Evolutionary conservation across 2,329 filamentous ascomycete species (phyloP), one percentile per base, ranked within the genome.

Genomic region (Fusarium vanettenii): DNA sequence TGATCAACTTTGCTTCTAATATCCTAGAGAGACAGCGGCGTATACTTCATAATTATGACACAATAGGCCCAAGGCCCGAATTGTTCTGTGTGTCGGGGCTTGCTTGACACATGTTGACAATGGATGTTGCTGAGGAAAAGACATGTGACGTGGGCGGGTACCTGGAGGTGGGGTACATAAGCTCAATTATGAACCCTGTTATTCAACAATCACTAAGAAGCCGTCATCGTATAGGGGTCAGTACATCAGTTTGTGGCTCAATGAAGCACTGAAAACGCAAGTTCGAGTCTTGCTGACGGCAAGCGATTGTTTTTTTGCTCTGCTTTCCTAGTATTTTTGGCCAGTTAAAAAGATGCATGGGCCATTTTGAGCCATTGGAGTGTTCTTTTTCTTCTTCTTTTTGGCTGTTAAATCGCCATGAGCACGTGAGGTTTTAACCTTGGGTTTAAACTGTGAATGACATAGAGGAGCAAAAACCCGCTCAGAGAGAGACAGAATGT

Each of bases 231-330:
- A 74, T 74, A 74, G 72, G 72, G 72, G 72, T 74, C 60, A 73
- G 71, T 73, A 73, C 71, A 73, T 73, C 71, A 73, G 71, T 73
- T 73, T 73, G 71, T 74, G 72, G 72, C 57, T 69, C 39, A 60
- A 66, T 43, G 64, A 74, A 74, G 64, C 72, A 74, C 72, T 74
- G 72, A 74, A 74, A 74, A 74, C 72, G 72, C 72, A 74, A 74
- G 72, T 74, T 74, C 72, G 72, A 74, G 72, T 74, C 71, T 74
- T 74, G 72, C 72, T 74, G 72, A 74, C 72, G 72, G 72, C 71
- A 74, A 25, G 3, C 3, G 60, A 13, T 69, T 27, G 18, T 43
- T 8, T 74, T 74, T 63, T 74, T 63, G 60, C 6, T 0, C 7
- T 22, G 61, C 62, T 43, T 63, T 61, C 4, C 16, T 6, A 11